Conservation (phyloP, 169 alveolate genomes). For the Perkinsus marinus region DNA sequence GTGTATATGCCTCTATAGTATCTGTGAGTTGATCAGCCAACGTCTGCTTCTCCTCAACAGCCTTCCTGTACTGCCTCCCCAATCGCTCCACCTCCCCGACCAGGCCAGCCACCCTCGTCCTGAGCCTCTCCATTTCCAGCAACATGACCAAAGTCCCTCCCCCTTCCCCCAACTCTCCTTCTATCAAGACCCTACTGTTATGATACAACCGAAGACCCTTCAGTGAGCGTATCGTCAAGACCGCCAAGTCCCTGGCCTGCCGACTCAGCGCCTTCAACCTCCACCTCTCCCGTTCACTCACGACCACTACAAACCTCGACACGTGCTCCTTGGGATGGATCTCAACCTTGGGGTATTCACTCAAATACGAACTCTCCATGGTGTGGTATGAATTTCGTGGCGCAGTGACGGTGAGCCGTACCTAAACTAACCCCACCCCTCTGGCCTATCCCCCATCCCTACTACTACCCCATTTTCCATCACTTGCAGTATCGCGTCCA, state of each 20-base stretch:
- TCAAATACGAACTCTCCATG: background rate
- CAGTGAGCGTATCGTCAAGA: background rate
- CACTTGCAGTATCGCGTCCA: background rate
- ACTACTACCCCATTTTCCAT: background rate
- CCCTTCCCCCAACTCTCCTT: background rate
- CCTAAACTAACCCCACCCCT: background rate
- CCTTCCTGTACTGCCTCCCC: background rate
- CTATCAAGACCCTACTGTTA: background rate
- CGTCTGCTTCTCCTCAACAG: background rate
- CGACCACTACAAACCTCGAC: background rate
- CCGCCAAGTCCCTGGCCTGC: background rate
- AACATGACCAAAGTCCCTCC: background rate
- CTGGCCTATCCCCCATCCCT: background rate
- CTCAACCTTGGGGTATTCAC: background rate
- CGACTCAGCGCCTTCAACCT: background rate
- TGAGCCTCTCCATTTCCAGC: background rate
- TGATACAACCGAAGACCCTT: background rate
- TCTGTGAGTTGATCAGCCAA: background rate
- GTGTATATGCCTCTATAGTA: background rate
- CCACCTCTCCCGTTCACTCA: background rate
- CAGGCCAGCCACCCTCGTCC: background rate
- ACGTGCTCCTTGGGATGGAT: background rate
- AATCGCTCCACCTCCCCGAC: background rate
- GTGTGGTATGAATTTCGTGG: background rate
- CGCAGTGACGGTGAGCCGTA: background rate